These are phyloP conservation scores for Eremomyces bilateralis DNA, from an alignment of 495 filamentous ascomycete genomes.

Conservation along the genomic window DNA sequence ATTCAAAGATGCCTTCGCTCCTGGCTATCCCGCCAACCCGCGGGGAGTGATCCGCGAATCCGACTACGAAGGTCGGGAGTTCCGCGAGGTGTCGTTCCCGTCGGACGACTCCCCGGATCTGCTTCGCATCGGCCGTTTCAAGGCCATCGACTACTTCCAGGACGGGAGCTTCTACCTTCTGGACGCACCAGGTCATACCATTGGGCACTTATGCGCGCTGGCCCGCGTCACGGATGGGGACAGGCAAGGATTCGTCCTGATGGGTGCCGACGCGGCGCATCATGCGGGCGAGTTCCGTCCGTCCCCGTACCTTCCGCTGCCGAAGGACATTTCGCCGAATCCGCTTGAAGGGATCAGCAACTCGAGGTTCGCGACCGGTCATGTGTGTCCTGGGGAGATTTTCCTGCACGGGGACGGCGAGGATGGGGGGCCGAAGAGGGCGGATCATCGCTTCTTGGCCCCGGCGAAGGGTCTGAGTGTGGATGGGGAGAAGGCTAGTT, in stretches of 20 bases:
- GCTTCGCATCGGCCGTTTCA: not conserved
- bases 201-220: slow-evolving; percentile 1
- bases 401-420: no score
- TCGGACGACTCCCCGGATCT: not conserved
- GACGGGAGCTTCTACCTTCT: slow-evolving; percentile 4
- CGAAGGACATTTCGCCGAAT: not conserved
- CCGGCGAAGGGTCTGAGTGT: not conserved
- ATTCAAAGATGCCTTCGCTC: slow-evolving; percentile 14
- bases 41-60: not conserved
- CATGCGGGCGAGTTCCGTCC: slow-evolving; percentile 2
- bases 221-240: not conserved
- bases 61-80: not conserved
- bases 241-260: not conserved
- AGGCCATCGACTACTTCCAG: slow-evolving; percentile 1
- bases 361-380: not conserved
- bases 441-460: not conserved
- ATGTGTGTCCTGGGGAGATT: not conserved
- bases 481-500: not conserved
- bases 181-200: slow-evolving; percentile 1
- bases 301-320: not conserved
- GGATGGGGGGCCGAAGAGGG: not conserved
- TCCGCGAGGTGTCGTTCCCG: not conserved
- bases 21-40: slow-evolving; percentile 13
- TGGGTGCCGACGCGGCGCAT: slow-evolving; percentile 2
- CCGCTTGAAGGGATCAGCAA: not conserved